Evolutionary conservation across 2,329 filamentous ascomycete genomes (phyloP), one percentile per base, ranked within the genome.

Genomic region (Zasmidium angulare): DNA sequence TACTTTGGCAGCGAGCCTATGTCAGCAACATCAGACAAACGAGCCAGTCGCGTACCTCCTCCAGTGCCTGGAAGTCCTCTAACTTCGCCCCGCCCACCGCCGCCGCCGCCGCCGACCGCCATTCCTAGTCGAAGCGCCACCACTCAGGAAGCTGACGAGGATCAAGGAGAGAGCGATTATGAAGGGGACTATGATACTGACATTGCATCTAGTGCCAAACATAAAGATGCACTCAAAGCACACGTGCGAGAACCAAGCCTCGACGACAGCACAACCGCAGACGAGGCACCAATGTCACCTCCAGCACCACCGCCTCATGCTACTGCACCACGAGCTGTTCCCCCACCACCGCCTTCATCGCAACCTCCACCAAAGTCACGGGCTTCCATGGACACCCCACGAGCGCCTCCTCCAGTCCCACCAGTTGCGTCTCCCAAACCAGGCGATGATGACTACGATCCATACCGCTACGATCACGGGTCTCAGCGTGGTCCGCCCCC

Each of bases 121-220:
- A 72, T 72, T 49, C 72, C 72, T n/a, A 74, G 69, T 55, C 72
- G 75, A n/a, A 72, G 74, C 29, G 58, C 56, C 1, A 74, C 72
- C 26, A 67, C 63, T 21, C 49, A 62, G 4, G 49, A 62, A 6
- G 77, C 83, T 46, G 87, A 88, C 14, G 87, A 86, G 23, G 88
- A 89, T 60, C 91, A 89, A 60, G 92, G 96, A 69, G 84, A 91
- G 31, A 96, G 91, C 0, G 93, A 97, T 71, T 98, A 98, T 71
- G 95, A 99, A 72, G 95, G 93, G 6, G 95, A 98, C 71, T 98
- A 98, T 72, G 95, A 98, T 68, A 98, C 95, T 6, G 95, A 98
- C 72, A 98, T 98, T 71, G 93, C 89, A 1, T 91, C 93, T n/a
- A 89, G 91, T 10, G 91, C 86, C n/a, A 91, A 90, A 57, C 91